Conservation (phyloP, 2,329 filamentous ascomycete species). For the Alternaria gansuensis region DNA sequence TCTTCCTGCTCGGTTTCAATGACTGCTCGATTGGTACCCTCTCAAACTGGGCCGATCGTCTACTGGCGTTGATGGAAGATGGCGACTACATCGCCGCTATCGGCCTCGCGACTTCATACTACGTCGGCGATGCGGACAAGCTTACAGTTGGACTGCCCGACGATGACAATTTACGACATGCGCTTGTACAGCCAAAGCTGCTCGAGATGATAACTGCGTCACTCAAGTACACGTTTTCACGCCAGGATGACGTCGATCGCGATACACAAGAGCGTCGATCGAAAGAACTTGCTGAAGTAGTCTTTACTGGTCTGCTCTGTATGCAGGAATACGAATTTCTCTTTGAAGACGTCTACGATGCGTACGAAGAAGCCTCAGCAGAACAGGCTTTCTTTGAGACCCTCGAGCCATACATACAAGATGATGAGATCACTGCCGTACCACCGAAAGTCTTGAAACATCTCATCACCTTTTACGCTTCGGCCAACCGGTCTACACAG, state of each 20-base stretch:
- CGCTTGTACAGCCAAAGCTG: conserved; percentile 85
- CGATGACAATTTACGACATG: conserved; percentile 76
- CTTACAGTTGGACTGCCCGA: conserved; percentile 93
- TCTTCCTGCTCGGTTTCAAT: conserved; percentile 93
- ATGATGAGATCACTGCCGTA: conserved; percentile 75
- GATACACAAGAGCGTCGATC: conserved; percentile 68
- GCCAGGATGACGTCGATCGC: conserved; percentile 60
- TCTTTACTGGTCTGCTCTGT: conserved; percentile 81
- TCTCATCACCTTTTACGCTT: conserved; percentile 81
- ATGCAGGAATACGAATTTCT: conserved; percentile 83
- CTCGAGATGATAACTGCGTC: conserved; percentile 94
- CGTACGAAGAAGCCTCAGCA: conserved; percentile 79
- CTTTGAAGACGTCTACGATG: conserved; percentile 89
- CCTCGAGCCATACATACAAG: conserved; percentile 86
- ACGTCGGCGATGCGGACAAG: conserved; percentile 89
- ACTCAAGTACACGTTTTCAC: conserved; percentile 84
- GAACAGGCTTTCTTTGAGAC: conserved; percentile 85
- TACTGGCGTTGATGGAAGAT: conserved; percentile 93
- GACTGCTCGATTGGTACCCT: conserved; percentile 89
- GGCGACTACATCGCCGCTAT: conserved; percentile 97
- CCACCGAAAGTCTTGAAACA: conserved; percentile 87
- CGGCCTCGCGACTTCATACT: conserved; percentile 88
- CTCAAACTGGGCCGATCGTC: conserved; percentile 95
- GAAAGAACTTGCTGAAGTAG: conserved; percentile 80
- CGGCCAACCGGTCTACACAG: conserved; percentile 75